A percentile compares a stretch with the other conserved stretches of the same genome.
These are phyloP conservation scores for Calonectria honghensis DNA, from an alignment of 2,329 filamentous ascomycete genomes.

Conservation along the genomic window DNA sequence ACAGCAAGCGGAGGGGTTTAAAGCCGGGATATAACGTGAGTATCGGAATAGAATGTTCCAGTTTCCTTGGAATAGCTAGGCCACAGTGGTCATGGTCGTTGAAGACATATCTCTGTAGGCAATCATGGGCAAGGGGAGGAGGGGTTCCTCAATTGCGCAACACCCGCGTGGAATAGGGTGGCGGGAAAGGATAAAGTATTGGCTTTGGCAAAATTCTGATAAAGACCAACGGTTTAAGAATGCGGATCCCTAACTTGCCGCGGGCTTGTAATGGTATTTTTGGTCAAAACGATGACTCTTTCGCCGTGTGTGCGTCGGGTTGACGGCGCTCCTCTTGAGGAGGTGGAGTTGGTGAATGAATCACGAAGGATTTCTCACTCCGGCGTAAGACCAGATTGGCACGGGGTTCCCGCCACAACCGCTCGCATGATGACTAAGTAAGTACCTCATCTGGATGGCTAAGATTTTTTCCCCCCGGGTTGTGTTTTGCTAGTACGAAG, in stretches of 20 bases:
- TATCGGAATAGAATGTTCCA: neutral
- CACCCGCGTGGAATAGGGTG: neutral
- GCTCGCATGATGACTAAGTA: conserved; percentile 10
- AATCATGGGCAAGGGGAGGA: conserved; percentile 18
- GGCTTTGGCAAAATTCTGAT: neutral
- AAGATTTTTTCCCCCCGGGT: neutral
- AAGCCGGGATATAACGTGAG: neutral
- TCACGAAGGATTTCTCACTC: conserved; percentile 25
- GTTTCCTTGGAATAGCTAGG: conserved; percentile 13
- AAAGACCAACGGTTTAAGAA: conserved; percentile 4
- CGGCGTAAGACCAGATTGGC: conserved; percentile 1
- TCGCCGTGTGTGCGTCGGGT: conserved; percentile 38
- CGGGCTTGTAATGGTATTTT: conserved; percentile 17
- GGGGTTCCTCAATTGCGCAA: conserved; percentile 14
- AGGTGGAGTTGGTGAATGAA: conserved; percentile 37
- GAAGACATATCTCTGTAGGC: conserved; percentile 5
- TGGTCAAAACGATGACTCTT: conserved; percentile 41
- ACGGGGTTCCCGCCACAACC: conserved; percentile 19
- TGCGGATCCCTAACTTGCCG: neutral
- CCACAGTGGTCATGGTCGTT: conserved; percentile 25
- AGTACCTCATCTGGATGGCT: neutral
- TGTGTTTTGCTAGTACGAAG: neutral
- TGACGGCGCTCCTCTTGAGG: conserved; percentile 15
- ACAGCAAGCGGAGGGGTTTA: neutral
- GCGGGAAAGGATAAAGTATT: neutral